Conservation (phyloP, 345 rosid genomes). For the Salix exigua region DNA sequence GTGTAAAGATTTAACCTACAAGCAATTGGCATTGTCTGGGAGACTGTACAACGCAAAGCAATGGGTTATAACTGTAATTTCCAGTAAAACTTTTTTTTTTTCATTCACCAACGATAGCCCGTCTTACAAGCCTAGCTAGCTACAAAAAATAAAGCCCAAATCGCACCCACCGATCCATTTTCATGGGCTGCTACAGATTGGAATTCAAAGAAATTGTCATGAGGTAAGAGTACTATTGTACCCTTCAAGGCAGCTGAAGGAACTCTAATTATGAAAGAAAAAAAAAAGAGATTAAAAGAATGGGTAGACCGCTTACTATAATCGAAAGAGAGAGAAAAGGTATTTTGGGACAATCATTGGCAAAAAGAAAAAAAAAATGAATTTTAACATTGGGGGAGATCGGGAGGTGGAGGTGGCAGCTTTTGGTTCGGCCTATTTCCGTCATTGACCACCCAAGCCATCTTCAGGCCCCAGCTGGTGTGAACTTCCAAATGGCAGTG, state of each 20-base stretch:
- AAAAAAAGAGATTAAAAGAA: neutral
- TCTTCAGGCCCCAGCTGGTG: conserved; percentile 60
- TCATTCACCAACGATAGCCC: no score
- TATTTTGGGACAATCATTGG: neutral
- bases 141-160: no score
- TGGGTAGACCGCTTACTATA: neutral
- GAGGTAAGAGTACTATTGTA: neutral
- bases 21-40: no score
- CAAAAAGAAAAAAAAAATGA: neutral
- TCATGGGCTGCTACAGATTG: no score
- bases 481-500: conserved; percentile 55
- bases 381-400: conserved; percentile 48
- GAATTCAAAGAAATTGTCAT: no score
- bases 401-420: conserved; percentile 48
- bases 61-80: no score
- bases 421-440: conserved; percentile 40
- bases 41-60: no score
- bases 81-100: no score
- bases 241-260: neutral
- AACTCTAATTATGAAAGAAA: neutral
- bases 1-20: no score
- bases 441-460: conserved; percentile 53
- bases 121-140: no score
- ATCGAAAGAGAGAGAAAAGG: neutral
- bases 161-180: no score